Evolutionary conservation across 164 flowering plant genomes (phyloP).

Genomic region (Warburgia ugandensis): DNA sequence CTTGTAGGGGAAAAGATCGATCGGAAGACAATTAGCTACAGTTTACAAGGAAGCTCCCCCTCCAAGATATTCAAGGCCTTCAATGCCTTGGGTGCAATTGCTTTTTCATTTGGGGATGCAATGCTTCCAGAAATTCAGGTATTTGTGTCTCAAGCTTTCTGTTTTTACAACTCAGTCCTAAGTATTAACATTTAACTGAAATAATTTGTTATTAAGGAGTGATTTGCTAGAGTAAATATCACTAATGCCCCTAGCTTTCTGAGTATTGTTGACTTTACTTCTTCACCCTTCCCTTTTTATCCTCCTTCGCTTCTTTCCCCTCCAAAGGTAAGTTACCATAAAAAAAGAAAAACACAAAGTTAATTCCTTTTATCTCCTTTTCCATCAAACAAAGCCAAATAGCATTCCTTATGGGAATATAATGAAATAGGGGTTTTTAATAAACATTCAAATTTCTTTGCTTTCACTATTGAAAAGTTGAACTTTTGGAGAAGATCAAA

Average conservation of each 20-base stretch:
- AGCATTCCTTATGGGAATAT: too few relatives aligned
- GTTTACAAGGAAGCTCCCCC: conserved; percentile 32
- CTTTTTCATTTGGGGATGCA: conserved; percentile 69
- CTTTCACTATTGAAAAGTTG: too few relatives aligned
- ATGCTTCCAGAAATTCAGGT: conserved; percentile 75
- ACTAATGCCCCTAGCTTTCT: background rate
- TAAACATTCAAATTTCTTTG: too few relatives aligned
- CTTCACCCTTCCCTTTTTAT: too few relatives aligned
- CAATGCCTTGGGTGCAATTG: conserved; percentile 53
- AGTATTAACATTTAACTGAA: background rate
- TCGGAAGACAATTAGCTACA: conserved; percentile 32
- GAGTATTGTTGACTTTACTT: too few relatives aligned
- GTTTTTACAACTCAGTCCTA: background rate
- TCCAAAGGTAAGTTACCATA: too few relatives aligned
- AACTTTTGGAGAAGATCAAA: too few relatives aligned
- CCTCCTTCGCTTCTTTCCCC: too few relatives aligned
- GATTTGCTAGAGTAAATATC: background rate
- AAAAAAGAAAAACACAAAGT: too few relatives aligned
- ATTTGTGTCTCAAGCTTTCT: background rate
- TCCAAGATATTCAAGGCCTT: conserved; percentile 38
- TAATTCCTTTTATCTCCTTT: too few relatives aligned
- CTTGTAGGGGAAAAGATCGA: conserved; percentile 35
- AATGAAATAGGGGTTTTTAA: too few relatives aligned
- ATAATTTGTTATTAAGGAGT: background rate
- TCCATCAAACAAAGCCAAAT: too few relatives aligned